Evolutionary conservation across 441 rosid genomes (phyloP).

Genomic region (Erodium trifolium): DNA sequence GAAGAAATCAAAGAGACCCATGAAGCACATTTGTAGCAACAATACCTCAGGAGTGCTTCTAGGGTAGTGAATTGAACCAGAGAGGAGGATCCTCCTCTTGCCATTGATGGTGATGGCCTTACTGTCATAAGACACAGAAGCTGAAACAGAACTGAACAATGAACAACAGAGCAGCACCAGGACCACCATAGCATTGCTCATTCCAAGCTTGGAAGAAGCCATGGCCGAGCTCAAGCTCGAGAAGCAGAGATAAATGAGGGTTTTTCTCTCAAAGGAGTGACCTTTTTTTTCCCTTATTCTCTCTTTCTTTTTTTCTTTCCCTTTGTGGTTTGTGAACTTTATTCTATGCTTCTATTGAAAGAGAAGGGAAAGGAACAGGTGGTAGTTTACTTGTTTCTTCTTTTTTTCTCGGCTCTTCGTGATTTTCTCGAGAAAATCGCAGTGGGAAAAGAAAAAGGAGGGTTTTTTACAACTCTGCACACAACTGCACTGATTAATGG

Average conservation of each 20-base stretch:
- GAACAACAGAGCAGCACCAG: slow-evolving; percentile 28
- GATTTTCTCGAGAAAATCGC: not conserved
- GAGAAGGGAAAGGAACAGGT: not conserved
- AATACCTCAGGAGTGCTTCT: slow-evolving; percentile 95
- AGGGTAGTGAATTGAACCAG: slow-evolving; percentile 98
- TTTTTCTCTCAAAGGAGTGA: not conserved
- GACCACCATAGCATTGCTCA: slow-evolving; percentile 29
- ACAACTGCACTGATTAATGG: not conserved
- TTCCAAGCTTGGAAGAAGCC: slow-evolving; percentile 28
- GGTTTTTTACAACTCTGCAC: not conserved
- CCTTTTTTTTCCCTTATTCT: not conserved
- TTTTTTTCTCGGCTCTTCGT: not conserved
- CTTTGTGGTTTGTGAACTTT: not conserved
- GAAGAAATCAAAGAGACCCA: slow-evolving; percentile 19
- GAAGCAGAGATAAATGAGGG: not conserved
- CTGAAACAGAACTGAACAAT: slow-evolving; percentile 38
- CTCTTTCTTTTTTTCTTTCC: not conserved
- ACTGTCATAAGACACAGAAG: slow-evolving; percentile 12
- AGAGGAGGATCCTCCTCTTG: slow-evolving; percentile 81
- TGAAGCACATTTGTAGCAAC: slow-evolving; percentile 28
- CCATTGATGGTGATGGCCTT: slow-evolving; percentile 82
- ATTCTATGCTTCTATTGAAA: not conserved
- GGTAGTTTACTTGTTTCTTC: not conserved
- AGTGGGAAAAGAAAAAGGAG: not conserved
- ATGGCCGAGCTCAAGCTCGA: slow-evolving; percentile 12